Evolutionary conservation across 306 rosid species (phyloP), one percentile per base, ranked within the genome.

Genomic region (Datisca glomerata): DNA sequence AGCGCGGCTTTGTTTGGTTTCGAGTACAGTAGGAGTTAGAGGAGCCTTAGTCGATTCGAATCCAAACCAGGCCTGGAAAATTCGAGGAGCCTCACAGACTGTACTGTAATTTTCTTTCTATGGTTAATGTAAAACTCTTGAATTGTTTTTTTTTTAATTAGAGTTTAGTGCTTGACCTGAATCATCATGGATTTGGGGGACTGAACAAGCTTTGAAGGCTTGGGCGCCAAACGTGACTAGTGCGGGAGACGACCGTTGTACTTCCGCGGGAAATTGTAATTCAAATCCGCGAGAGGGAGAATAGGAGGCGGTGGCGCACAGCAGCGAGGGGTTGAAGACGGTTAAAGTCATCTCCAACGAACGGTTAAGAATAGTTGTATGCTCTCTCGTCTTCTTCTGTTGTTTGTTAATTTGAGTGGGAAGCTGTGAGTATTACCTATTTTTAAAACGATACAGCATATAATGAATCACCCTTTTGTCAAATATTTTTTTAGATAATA

Each of bases 221-320:
- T 34, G 47, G 49, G 79, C 16, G 56, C 60, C 50, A 45, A 64
- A 62, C 4, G 9, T 56, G 60, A 57, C 43, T 8, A 77, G 23
- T 46, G 86, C 23, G 31, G 40, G 22, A 32, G 63, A 55, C 9
- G 53, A 24, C 31, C 29, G 47, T 39, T 46, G 72, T 2, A 54
- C 45, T 53, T 53, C 60, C 75, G 84, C 77, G 70, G 81, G 77
- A 68, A 46, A 46, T 7, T 42, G 18, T 32, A 34, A 44, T 11
- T 23, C 31, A 68, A 23, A 41, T 28, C 29, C 18, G 25, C 24
- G 55, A 14, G 44, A 18, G 3, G 68, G 32, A 18, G 52, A 20
- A 11, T 64, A 24, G 16, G 53, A 13, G 28, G 56, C 56, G 44
- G 60, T 31, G 31, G 64, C 54, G 60, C 72, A 39, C 46, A 54